Evolutionary conservation across 176 grass and related monocot species (phyloP).

Genomic region (Guadua angustifolia): DNA sequence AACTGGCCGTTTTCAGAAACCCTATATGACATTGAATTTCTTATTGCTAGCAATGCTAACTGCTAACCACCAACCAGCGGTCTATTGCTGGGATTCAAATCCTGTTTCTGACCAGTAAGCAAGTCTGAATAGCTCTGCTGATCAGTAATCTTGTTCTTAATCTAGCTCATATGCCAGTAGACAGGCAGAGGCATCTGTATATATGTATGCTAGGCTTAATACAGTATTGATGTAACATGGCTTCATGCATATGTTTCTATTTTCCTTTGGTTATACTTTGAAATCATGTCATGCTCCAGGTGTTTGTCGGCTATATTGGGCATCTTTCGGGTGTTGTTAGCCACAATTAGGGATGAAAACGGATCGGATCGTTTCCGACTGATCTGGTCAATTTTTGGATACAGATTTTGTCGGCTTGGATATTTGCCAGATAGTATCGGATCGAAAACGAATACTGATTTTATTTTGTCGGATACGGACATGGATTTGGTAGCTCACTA

Average conservation of each 20-base stretch:
- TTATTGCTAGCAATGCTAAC: not conserved
- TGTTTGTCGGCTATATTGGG: conserved; percentile 4
- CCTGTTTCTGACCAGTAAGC: not conserved
- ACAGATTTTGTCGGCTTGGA: no score
- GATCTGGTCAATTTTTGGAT: no score
- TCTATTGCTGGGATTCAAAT: not conserved
- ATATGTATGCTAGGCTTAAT: conserved; percentile 22
- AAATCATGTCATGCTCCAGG: not conserved
- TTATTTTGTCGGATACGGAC: no score
- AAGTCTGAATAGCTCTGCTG: conserved; percentile 29
- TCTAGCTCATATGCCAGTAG: conserved; percentile 11
- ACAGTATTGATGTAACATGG: not conserved
- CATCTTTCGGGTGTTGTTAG: conserved; percentile 6
- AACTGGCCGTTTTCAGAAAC: not conserved
- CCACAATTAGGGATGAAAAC: not conserved
- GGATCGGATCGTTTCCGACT: no score
- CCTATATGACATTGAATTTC: not conserved
- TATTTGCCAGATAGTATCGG: no score
- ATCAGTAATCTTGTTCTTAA: not conserved
- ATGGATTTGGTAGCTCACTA: no score
- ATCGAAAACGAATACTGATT: no score
- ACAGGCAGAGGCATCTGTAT: not conserved
- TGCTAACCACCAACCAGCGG: not conserved
- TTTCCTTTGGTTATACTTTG: not conserved
- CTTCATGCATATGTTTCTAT: not conserved